Conservation (phyloP, 163 green algal genomes). For the Coccomyxa subellipsoidea region DNA sequence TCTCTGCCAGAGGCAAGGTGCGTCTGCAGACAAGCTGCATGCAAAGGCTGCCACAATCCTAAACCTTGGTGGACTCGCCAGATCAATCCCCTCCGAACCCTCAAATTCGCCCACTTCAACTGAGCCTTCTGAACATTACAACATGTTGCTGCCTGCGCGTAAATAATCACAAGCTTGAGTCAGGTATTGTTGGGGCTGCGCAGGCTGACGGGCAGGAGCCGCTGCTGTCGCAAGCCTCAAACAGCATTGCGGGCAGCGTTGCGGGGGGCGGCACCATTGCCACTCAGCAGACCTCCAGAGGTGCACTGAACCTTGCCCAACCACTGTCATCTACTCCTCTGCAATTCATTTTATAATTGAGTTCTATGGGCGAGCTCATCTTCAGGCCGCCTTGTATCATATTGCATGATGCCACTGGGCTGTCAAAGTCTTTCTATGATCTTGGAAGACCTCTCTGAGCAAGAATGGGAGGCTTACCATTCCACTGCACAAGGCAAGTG, state of each 20-base stretch:
- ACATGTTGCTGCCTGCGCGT: background rate
- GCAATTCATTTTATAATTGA: too few relatives aligned
- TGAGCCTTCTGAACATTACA: too few relatives aligned
- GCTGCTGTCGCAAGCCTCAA: background rate
- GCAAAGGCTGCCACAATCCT: too few relatives aligned
- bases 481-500: background rate
- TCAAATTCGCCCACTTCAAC: too few relatives aligned
- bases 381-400: background rate
- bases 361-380: too few relatives aligned
- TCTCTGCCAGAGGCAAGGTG: background rate
- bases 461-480: background rate
- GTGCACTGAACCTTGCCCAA: background rate
- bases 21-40: too few relatives aligned
- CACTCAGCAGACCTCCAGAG: background rate
- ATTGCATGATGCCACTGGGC: background rate
- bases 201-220: background rate
- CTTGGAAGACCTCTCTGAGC: background rate
- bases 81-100: too few relatives aligned
- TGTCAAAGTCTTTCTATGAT: background rate
- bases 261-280: too few relatives aligned
- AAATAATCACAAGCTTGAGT: background rate
- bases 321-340: too few relatives aligned
- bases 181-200: background rate
- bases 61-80: too few relatives aligned
- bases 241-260: background rate